Evolutionary conservation across 345 rosid species (phyloP).

Genomic region (Citrus mangshanensis): DNA sequence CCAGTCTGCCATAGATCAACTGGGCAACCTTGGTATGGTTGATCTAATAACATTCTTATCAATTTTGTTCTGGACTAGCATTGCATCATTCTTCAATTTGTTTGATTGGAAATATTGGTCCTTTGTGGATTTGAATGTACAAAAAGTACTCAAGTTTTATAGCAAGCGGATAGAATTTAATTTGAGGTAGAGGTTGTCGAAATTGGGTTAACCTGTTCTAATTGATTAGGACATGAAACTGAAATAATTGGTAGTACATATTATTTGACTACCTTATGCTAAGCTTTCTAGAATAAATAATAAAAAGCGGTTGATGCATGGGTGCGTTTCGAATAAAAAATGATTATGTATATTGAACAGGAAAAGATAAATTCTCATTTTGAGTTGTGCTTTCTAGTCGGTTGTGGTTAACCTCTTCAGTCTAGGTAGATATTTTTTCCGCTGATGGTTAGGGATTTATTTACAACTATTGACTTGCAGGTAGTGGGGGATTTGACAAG

Average conservation of each 20-base stretch:
- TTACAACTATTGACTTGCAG: conserved; percentile 38
- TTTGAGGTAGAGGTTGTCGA: background rate
- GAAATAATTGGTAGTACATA: background rate
- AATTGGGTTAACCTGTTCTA: background rate
- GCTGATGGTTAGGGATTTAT: background rate
- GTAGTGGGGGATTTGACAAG: conserved; percentile 78
- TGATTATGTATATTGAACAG: background rate
- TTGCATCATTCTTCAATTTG: background rate
- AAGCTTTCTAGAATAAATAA: background rate
- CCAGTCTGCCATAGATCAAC: conserved; percentile 72
- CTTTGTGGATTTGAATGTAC: background rate
- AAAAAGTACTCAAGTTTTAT: background rate
- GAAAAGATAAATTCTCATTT: background rate
- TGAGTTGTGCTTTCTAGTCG: background rate
- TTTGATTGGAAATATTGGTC: background rate
- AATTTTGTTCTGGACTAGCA: background rate
- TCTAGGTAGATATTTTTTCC: background rate
- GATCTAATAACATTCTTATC: background rate
- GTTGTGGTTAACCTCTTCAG: background rate
- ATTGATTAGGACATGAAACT: background rate
- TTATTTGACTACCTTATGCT: background rate
- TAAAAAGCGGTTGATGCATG: background rate
- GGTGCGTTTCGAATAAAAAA: background rate
- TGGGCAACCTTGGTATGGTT: conserved; percentile 83
- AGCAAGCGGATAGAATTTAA: background rate